Conservation (phyloP, 495 filamentous ascomycete species). For the Aspergillus sclerotiicarbonarius region DNA sequence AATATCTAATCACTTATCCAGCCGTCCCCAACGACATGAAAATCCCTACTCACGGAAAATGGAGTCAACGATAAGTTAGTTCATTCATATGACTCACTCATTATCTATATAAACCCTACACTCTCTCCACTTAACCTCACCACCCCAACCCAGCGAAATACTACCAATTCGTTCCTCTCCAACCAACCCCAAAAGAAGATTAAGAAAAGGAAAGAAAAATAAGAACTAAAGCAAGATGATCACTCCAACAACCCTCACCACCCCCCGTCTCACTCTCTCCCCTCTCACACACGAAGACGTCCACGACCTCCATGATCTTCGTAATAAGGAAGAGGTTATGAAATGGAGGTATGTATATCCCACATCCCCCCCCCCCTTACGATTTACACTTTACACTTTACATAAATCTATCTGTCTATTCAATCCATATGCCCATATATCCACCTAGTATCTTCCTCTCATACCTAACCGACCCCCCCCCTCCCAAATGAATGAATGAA, state of each 20-base stretch:
- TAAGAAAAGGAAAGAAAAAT: neutral
- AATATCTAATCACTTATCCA: too few species aligned
- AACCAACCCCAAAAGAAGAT: neutral
- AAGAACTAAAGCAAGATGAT: neutral
- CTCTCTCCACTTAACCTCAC: neutral
- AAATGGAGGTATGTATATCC: conserved; percentile 16
- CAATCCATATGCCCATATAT: too few species aligned
- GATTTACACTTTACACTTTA: too few species aligned
- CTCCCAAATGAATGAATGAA: neutral
- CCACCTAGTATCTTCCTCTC: neutral
- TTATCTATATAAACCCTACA: neutral
- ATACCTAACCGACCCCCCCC: neutral
- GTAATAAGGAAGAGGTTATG: conserved; percentile 9
- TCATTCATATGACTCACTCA: neutral
- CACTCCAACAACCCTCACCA: conserved; percentile 4
- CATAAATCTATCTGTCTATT: too few species aligned
- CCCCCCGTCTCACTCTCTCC: conserved; percentile 13
- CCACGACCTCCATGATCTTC: conserved; percentile 5
- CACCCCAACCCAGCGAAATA: neutral
- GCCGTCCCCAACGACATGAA: too few species aligned
- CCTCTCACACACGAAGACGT: conserved; percentile 10
- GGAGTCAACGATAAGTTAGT: neutral
- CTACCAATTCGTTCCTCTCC: too few species aligned
- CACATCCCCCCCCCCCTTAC: neutral
- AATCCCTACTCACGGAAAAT: too few species aligned